Conservation (phyloP, 169 alveolate genomes). For the Cyclospora cayetanensis region DNA sequence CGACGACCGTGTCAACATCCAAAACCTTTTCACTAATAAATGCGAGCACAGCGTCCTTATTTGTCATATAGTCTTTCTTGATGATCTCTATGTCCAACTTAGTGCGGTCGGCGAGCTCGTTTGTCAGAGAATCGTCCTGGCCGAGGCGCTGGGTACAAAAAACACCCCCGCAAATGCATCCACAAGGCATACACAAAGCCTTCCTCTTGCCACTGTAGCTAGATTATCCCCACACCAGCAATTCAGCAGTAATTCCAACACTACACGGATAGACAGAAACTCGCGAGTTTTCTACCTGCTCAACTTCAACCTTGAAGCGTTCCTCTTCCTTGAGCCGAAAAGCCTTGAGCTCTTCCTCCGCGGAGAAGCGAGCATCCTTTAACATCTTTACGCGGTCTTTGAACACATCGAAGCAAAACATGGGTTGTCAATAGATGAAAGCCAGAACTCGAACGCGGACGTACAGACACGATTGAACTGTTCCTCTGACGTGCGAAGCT, state of each 20-base stretch:
- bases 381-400: slow-evolving; percentile 71
- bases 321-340: slow-evolving; percentile 73
- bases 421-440: background rate
- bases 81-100: slow-evolving; percentile 68
- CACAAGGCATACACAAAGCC: too few species aligned
- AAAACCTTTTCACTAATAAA: slow-evolving; percentile 60
- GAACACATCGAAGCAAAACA: background rate
- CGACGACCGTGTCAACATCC: slow-evolving; percentile 58
- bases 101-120: slow-evolving; percentile 58
- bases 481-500: background rate
- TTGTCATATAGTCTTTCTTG: slow-evolving; percentile 65
- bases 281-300: slow-evolving; percentile 59
- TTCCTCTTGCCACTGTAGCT: too few species aligned
- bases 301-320: slow-evolving; percentile 63
- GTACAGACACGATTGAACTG: background rate
- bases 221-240: too few species aligned
- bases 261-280: too few species aligned
- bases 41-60: slow-evolving; percentile 62
- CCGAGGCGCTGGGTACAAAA: slow-evolving; percentile 68
- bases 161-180: background rate
- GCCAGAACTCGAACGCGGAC: background rate
- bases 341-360: slow-evolving; percentile 72
- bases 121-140: slow-evolving; percentile 69
- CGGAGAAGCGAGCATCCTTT: slow-evolving; percentile 71
- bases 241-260: too few species aligned